These are phyloP conservation scores for Penicillium pulvis DNA, from an alignment of 495 filamentous ascomycete species.

Conservation along the genomic window DNA sequence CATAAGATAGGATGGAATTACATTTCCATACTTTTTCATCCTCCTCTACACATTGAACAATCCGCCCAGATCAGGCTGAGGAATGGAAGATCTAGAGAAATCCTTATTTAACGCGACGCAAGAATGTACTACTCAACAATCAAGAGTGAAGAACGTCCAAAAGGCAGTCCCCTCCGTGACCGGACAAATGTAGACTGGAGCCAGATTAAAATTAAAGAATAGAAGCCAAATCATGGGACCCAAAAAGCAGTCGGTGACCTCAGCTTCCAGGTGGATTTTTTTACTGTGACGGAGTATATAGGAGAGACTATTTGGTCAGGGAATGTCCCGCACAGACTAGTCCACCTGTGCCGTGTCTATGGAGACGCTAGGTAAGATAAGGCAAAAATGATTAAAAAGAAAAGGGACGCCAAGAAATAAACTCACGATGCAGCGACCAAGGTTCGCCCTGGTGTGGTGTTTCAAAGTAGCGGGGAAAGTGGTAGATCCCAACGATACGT, in stretches of 20 bases:
- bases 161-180: conserved; percentile 23
- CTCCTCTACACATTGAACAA: background rate
- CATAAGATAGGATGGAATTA: background rate
- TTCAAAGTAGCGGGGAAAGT: conserved; percentile 46
- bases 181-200: conserved; percentile 20
- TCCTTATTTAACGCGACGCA: conserved; percentile 16
- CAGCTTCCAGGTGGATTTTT: conserved; percentile 8
- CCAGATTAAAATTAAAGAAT: conserved; percentile 1
- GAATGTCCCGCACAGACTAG: conserved; percentile 29
- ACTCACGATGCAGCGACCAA: conserved; percentile 40
- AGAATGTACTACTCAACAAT: conserved; percentile 14
- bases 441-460: conserved; percentile 41
- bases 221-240: conserved; percentile 21
- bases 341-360: conserved; percentile 34
- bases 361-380: conserved; percentile 1
- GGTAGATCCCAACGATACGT: conserved; percentile 39
- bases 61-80: conserved; percentile 18
- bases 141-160: no score
- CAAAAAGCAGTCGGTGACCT: conserved; percentile 31
- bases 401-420: conserved; percentile 38
- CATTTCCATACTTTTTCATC: background rate
- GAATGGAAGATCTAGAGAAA: conserved; percentile 33
- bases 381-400: conserved; percentile 11
- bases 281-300: background rate
- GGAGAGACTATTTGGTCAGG: conserved; percentile 10